phyloP scores from a whole-genome alignment of 192 early-diverging fungal species.

The Coemansia sp. region DNA sequence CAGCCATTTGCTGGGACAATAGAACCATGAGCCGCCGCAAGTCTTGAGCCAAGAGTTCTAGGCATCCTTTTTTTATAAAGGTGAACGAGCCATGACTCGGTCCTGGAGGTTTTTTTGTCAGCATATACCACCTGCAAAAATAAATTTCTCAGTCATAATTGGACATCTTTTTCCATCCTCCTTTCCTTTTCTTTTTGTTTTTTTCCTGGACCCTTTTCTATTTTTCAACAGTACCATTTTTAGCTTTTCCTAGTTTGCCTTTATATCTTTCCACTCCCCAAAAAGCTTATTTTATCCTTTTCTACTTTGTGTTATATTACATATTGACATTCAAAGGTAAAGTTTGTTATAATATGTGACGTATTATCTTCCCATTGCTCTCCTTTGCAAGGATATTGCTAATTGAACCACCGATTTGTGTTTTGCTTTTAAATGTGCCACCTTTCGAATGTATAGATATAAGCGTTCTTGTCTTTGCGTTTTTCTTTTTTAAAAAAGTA shows the following conservation, averaged over 20 bases:
- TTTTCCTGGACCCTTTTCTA: constrained; percentile 9
- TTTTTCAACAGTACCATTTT: background rate
- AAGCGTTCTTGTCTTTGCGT: constrained; percentile 1
- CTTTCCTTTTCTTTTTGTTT: constrained; percentile 3
- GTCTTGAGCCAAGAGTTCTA: too few species aligned
- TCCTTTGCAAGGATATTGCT: background rate
- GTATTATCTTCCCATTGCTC: background rate
- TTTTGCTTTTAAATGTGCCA: too few species aligned
- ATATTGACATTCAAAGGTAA: background rate
- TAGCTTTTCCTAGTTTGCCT: background rate
- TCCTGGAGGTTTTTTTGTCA: background rate
- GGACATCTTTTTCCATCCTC: background rate
- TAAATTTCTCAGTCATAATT: background rate
- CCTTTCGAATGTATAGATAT: background rate
- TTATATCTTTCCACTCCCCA: background rate
- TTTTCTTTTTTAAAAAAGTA: constrained; percentile 5
- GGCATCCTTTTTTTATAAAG: background rate
- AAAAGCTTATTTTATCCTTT: constrained; percentile 5
- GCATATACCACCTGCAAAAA: too few species aligned
- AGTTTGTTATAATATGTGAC: background rate
- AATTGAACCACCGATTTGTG: background rate
- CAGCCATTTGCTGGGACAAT: too few species aligned
- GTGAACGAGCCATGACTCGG: constrained; percentile 27
- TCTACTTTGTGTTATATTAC: constrained; percentile 8
- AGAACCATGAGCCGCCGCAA: too few species aligned